Conservation (phyloP, 345 rosid species). For the Angophora floribunda region DNA sequence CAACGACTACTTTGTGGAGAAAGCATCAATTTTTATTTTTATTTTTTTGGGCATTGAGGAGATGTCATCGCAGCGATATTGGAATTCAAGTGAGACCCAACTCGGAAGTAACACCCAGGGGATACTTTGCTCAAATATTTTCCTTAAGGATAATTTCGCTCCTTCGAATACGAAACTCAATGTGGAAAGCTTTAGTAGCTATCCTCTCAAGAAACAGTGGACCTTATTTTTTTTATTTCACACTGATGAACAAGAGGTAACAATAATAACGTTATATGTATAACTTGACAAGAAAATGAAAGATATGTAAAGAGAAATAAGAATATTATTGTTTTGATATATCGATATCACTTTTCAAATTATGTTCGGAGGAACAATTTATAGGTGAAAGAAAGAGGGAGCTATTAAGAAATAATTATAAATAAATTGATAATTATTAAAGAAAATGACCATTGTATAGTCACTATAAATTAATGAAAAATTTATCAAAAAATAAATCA, state of each 20-base stretch:
- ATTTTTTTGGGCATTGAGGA: too few relatives aligned
- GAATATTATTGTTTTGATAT: neutral
- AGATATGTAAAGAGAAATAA: too few relatives aligned
- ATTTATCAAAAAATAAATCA: too few relatives aligned
- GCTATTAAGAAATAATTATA: neutral
- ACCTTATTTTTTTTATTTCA: fast-evolving
- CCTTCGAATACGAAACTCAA: neutral
- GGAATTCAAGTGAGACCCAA: neutral
- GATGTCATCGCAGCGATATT: too few relatives aligned
- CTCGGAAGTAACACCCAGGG: too few relatives aligned
- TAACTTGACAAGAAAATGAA: neutral
- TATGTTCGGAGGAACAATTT: fast-evolving
- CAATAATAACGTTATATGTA: too few relatives aligned
- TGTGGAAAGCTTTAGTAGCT: neutral
- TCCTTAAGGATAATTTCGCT: too few relatives aligned
- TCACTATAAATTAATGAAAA: neutral
- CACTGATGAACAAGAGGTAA: neutral
- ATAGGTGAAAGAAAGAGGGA: neutral
- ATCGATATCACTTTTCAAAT: neutral
- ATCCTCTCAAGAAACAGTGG: neutral
- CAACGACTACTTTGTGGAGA: too few relatives aligned
- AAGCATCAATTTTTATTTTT: too few relatives aligned
- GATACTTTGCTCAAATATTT: too few relatives aligned
- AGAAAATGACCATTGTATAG: too few relatives aligned
- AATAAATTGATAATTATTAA: too few relatives aligned